Base-by-base conservation (phyloP, 2,329 filamentous ascomycete species). In the Podosphaera xanthii region DNA sequence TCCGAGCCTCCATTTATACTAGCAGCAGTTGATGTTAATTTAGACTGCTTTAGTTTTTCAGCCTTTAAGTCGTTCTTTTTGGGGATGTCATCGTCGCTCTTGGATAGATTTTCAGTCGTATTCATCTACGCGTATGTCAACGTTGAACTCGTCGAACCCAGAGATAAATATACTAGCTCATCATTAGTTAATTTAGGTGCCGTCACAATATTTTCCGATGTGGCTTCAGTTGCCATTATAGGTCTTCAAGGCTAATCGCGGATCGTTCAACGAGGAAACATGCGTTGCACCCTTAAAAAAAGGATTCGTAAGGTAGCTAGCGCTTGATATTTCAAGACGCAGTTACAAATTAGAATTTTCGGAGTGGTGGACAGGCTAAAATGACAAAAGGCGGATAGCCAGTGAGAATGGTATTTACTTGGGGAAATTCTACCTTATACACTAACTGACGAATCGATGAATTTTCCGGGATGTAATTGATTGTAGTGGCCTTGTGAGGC, bases 1-100 rank as follows among this genome's bases (percentile, higher is more conserved):
- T 90, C 86, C 59, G 86, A 90, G 65, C 82, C 83, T 64, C 83
- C 84, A 69, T 82, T 87, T 63, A 80, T 75, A 69, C 84, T 87
- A 62, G 80, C 81, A 66, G 84, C 80, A 64, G 79, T 76, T 61
- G 82, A 84, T 68, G 77, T 76, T 63, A 77, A 72, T 63, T 77
- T 73, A 67, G 82, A 75, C 66, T 84, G 70, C 65, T 76, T 77
- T 64, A 76, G 71, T 61, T 79, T 78, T 65, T 80, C 73, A 67
- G 76, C 76, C 68, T 81, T 81, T 70, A 79, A 62, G 59, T 63
- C 36, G 63, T 58, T 57, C 59, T 63, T 59, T 59, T 75, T 69
- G 65, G 69, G 65, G 64, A 73, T 58, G 60, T 65, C 73, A 74
- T 74, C 74, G 69, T 76, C 71, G 70, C 73, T 73, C 68, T 73